These are phyloP conservation scores for Metschnikowia kofuensis DNA, from an alignment of 805 yeast genomes.

Conservation along the genomic window DNA sequence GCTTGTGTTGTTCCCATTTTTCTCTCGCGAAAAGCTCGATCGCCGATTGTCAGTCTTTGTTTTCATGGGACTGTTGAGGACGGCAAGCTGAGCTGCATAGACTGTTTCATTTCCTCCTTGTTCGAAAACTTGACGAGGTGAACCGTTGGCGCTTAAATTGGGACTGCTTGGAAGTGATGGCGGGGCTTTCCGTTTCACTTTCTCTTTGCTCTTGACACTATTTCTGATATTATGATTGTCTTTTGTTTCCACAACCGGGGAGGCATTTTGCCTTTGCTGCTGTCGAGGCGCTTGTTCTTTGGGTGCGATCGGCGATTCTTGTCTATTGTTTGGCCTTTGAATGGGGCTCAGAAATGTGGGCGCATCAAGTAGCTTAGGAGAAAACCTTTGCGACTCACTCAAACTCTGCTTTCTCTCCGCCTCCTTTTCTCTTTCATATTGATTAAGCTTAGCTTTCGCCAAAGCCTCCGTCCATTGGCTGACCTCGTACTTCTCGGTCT, in stretches of 20 bases:
- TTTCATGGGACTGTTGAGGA: constrained; percentile 27
- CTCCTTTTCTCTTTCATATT: constrained; percentile 17
- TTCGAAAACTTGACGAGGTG: constrained; percentile 3
- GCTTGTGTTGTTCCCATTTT: constrained; percentile 1
- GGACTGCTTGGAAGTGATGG: constrained; percentile 23
- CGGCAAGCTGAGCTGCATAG: constrained; percentile 47
- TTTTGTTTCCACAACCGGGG: constrained; percentile 7
- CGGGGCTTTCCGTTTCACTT: constrained; percentile 27
- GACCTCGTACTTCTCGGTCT: constrained; percentile 50
- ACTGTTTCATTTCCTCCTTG: constrained; percentile 28
- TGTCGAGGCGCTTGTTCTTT: constrained; percentile 14
- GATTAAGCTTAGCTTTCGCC: constrained; percentile 22
- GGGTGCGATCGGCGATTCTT: background rate
- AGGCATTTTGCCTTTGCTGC: constrained; percentile 17
- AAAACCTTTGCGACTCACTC: constrained; percentile 3
- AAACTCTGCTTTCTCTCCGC: constrained; percentile 2
- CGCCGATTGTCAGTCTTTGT: constrained; percentile 26
- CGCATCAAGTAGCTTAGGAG: constrained; percentile 9
- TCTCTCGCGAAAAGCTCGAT: constrained; percentile 37
- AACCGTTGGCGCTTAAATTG: constrained; percentile 1
- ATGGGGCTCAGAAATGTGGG: constrained; percentile 10
- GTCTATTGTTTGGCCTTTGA: constrained; percentile 8
- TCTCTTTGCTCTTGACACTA: background rate
- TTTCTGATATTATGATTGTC: background rate
- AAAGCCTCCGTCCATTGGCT: constrained; percentile 45